Conservation (phyloP, 2,329 filamentous ascomycete species). For the Colletotrichum tropicale region DNA sequence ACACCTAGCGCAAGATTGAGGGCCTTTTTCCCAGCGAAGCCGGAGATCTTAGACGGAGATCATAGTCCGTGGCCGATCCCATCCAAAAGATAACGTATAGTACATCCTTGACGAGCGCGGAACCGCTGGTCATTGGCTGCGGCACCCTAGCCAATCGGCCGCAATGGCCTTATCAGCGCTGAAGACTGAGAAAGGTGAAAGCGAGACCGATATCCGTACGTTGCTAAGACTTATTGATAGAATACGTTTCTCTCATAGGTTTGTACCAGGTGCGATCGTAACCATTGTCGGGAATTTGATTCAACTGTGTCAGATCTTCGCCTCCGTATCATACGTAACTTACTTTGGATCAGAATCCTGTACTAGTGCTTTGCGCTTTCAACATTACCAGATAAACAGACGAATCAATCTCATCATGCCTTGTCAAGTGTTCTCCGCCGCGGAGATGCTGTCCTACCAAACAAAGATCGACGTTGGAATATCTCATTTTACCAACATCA, state of each 20-base stretch:
- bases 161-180: background rate
- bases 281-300: background rate
- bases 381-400: background rate
- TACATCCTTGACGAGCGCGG: background rate
- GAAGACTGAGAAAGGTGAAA: background rate
- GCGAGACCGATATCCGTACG: background rate
- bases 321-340: no score
- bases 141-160: background rate
- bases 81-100: background rate
- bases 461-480: background rate
- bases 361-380: background rate
- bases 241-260: background rate
- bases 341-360: background rate
- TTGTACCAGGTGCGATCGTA: background rate
- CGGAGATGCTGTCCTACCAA: background rate
- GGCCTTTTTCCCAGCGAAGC: background rate
- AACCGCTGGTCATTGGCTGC: background rate
- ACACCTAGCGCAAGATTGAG: background rate
- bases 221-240: background rate
- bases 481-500: background rate
- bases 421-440: background rate
- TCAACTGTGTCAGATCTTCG: background rate
- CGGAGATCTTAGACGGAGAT: background rate
- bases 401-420: rapidly evolving
- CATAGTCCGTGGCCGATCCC: background rate